Conservation (phyloP, 495 filamentous ascomycete species). For the Letharia columbiana region DNA sequence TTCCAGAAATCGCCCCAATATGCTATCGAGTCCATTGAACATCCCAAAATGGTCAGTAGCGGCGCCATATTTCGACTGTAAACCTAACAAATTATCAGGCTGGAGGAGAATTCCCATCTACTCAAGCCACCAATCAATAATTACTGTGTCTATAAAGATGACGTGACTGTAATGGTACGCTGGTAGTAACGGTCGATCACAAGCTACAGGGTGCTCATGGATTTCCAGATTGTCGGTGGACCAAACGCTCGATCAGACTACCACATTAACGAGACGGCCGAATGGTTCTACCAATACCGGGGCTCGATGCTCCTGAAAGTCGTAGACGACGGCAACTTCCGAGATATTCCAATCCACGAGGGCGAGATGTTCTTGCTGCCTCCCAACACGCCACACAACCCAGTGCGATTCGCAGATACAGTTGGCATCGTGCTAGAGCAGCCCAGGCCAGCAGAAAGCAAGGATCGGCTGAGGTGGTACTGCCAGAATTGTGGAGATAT, state of each 20-base stretch:
- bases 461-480: slow-evolving; percentile 90
- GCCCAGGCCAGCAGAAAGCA: slow-evolving; percentile 54
- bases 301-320: slow-evolving; percentile 92
- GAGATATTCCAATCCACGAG: slow-evolving; percentile 81
- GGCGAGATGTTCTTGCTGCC: slow-evolving; percentile 93
- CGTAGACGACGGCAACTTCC: slow-evolving; percentile 59
- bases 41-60: slow-evolving; percentile 70
- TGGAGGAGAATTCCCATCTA: slow-evolving; percentile 84
- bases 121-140: slow-evolving; percentile 95
- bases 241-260: slow-evolving; percentile 96
- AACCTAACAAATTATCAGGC: slow-evolving; percentile 45
- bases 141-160: slow-evolving; percentile 83
- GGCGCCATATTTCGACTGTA: slow-evolving; percentile 2
- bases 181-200: background rate
- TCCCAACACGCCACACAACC: slow-evolving; percentile 79
- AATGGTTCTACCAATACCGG: slow-evolving; percentile 96
- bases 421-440: slow-evolving; percentile 88
- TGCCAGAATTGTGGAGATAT: slow-evolving; percentile 60
- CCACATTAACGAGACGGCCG: slow-evolving; percentile 93
- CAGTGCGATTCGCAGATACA: slow-evolving; percentile 58
- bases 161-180: slow-evolving; percentile 67
- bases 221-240: slow-evolving; percentile 75
- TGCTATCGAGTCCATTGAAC: slow-evolving; percentile 55
- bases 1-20: slow-evolving; percentile 12
- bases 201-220: slow-evolving; percentile 2